phyloP scores from a whole-genome alignment of 352 stramenopile species.

The Pythium myriotylum region DNA sequence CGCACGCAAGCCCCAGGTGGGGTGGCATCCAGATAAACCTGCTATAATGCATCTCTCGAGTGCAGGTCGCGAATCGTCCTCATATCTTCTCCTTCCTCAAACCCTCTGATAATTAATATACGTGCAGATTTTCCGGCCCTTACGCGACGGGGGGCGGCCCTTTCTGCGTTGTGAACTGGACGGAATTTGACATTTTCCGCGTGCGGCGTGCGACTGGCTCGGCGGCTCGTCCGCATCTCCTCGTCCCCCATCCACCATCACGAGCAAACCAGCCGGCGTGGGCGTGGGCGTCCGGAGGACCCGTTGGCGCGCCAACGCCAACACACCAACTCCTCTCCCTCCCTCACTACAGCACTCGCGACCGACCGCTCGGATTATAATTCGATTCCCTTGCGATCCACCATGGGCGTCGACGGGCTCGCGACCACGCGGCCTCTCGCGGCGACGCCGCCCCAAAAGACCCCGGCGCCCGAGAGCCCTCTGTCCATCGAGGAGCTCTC shows the following conservation, averaged over 20 bases:
- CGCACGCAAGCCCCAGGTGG: conserved; percentile 20
- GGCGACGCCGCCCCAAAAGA: conserved; percentile 1
- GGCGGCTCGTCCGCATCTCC: neutral
- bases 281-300: no score
- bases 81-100: neutral
- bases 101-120: conserved; percentile 23
- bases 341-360: conserved; percentile 7
- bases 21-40: conserved; percentile 10
- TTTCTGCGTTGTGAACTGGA: conserved; percentile 27
- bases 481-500: conserved; percentile 13
- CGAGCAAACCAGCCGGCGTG: conserved; percentile 14
- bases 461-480: neutral
- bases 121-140: conserved; percentile 12
- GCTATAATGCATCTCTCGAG: conserved; percentile 4
- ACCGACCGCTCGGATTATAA: no score
- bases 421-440: conserved; percentile 5
- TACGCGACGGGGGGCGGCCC: conserved; percentile 7
- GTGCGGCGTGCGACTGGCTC: neutral
- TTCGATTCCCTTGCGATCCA: no score
- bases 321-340: neutral
- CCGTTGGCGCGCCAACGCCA: neutral
- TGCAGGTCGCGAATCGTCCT: conserved; percentile 1
- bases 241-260: neutral
- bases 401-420: conserved; percentile 34
- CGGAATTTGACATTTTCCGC: conserved; percentile 20